A percentile compares a stretch with the other conserved stretches of the same genome.
These are phyloP conservation scores for Melampsora americana DNA, from an alignment of 1,284 basidiomycete species.

Conservation along the genomic window DNA sequence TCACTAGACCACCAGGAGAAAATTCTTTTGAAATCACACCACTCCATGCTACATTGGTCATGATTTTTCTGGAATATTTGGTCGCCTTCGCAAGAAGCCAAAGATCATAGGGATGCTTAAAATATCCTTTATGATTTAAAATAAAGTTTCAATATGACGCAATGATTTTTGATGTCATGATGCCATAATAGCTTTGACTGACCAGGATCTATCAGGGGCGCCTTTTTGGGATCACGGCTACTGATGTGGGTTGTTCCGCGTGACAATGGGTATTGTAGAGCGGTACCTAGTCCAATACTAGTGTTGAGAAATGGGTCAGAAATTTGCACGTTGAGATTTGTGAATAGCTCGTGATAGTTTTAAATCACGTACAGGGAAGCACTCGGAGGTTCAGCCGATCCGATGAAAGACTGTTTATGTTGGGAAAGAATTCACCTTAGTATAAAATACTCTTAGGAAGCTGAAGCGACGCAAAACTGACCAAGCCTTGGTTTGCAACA, in stretches of 20 bases:
- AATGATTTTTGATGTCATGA: background rate
- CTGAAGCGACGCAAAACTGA: constrained; percentile 9
- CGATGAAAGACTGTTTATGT: background rate
- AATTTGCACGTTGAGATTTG: too few relatives aligned
- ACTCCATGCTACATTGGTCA: constrained; percentile 12
- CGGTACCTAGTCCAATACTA: constrained; percentile 24
- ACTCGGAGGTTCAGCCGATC: constrained; percentile 6
- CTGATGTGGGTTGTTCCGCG: constrained; percentile 36
- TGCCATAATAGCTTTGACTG: background rate
- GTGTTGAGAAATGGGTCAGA: background rate
- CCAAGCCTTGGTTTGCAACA: constrained; percentile 22
- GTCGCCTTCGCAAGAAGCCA: constrained; percentile 32
- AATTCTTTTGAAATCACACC: constrained; percentile 17
- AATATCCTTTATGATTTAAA: constrained; percentile 1
- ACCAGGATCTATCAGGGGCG: constrained; percentile 35
- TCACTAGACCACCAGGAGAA: constrained; percentile 12
- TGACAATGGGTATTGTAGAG: constrained; percentile 37
- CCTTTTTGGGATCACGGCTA: background rate
- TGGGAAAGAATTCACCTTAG: background rate
- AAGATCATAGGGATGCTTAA: constrained; percentile 32
- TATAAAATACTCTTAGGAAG: background rate
- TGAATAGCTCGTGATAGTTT: too few relatives aligned
- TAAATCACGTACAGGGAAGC: constrained; percentile 25
- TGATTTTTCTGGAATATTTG: constrained; percentile 28
- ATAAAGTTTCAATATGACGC: background rate